phyloP scores from a whole-genome alignment of 1,284 basidiomycete genomes.

The Cutaneotrichosporon spelunceum region DNA sequence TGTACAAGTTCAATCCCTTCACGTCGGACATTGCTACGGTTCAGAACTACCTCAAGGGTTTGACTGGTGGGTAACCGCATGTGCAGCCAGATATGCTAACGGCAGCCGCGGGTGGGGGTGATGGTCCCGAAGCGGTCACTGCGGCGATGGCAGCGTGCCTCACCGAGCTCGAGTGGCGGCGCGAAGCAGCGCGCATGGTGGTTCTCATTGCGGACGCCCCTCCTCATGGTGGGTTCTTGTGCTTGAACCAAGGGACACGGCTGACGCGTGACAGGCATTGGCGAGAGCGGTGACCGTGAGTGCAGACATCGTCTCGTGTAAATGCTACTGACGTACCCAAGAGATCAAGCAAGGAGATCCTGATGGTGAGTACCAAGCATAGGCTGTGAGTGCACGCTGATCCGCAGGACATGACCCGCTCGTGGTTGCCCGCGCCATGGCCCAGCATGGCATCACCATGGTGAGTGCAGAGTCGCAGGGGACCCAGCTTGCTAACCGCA shows the following conservation, averaged over 20 bases:
- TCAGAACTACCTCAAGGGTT: conserved; percentile 70
- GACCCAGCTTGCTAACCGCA: conserved; percentile 48
- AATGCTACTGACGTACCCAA: conserved; percentile 17
- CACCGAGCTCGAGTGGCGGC: conserved; percentile 82
- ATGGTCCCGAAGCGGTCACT: conserved; percentile 97
- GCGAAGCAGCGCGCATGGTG: conserved; percentile 86
- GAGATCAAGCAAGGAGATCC: conserved; percentile 88
- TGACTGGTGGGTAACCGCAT: conserved; percentile 33
- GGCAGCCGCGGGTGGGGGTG: conserved; percentile 92
- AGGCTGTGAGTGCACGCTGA: conserved; percentile 9
- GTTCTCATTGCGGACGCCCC: conserved; percentile 96
- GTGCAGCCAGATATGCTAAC: neutral
- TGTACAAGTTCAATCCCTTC: conserved; percentile 91
- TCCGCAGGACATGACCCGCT: conserved; percentile 73
- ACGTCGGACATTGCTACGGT: conserved; percentile 85
- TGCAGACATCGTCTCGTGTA: neutral
- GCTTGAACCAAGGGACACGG: neutral
- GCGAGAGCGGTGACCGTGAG: conserved; percentile 49
- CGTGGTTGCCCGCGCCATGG: conserved; percentile 82
- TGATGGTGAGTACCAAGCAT: conserved; percentile 56
- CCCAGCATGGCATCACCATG: conserved; percentile 80
- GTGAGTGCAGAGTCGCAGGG: conserved; percentile 54
- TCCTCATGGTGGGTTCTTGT: conserved; percentile 65
- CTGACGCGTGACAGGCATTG: conserved; percentile 35
- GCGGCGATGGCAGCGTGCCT: conserved; percentile 84